phyloP scores from a whole-genome alignment of 306 rosid genomes.

The Geum urbanum region DNA sequence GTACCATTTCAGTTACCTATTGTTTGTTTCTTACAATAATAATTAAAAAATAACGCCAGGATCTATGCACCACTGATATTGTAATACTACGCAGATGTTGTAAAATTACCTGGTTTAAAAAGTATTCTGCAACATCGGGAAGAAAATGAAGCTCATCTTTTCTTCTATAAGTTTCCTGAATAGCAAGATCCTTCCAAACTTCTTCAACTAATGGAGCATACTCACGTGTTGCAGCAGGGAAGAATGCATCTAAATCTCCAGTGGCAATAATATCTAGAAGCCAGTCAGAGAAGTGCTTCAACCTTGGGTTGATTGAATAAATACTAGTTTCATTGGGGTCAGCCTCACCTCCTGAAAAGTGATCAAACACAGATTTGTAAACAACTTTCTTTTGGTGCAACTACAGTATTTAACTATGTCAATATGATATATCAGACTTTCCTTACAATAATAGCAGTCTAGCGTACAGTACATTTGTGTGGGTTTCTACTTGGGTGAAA shows the following conservation, averaged over 20 bases:
- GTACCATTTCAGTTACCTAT: neutral
- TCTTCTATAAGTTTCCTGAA: slow-evolving; percentile 89
- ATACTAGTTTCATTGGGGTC: slow-evolving; percentile 38
- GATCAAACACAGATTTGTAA: slow-evolving; percentile 7
- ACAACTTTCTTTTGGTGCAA: neutral
- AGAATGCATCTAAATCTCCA: slow-evolving; percentile 96
- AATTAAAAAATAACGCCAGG: neutral
- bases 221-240: slow-evolving; percentile 98
- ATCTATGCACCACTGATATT: neutral
- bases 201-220: slow-evolving; percentile 99
- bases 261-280: slow-evolving; percentile 94
- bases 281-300: slow-evolving; percentile 98
- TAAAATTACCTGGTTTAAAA: slow-evolving; percentile 72
- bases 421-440: neutral
- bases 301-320: slow-evolving; percentile 88
- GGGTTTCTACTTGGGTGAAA: neutral
- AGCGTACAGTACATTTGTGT: neutral
- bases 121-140: slow-evolving; percentile 86
- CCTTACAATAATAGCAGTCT: neutral
- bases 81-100: neutral
- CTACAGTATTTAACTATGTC: neutral
- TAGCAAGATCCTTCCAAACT: slow-evolving; percentile 95
- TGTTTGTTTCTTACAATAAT: neutral
- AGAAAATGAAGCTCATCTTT: slow-evolving; percentile 89
- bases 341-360: slow-evolving; percentile 50